phyloP scores from a whole-genome alignment of 345 rosid species.

The Lepidium didymum region DNA sequence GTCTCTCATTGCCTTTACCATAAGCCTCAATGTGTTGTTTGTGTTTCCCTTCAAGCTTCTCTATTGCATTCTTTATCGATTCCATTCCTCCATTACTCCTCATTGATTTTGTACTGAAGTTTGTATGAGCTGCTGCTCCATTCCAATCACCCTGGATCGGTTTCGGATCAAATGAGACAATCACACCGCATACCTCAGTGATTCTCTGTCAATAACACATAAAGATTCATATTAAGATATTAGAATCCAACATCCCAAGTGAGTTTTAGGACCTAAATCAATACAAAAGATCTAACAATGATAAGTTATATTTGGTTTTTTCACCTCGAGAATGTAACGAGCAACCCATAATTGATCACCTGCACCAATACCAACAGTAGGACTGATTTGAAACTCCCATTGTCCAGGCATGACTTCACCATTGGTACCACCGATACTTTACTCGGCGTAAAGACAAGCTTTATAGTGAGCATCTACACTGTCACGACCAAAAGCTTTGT shows the following conservation, averaged over 20 bases:
- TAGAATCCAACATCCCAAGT: background rate
- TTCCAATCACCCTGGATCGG: constrained; percentile 98
- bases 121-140: constrained; percentile 98
- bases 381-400: constrained; percentile 99
- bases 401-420: constrained; percentile 99
- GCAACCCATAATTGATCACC: constrained; percentile 88
- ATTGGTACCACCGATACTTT: constrained; percentile 83
- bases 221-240: background rate
- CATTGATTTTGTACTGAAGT: constrained; percentile 92
- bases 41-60: constrained; percentile 79
- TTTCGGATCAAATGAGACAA: constrained; percentile 88
- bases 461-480: constrained; percentile 94
- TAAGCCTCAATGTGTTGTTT: constrained; percentile 82
- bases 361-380: constrained; percentile 84
- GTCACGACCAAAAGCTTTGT: constrained; percentile 92
- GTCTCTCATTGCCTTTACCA: constrained; percentile 96
- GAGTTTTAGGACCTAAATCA: background rate
- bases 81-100: constrained; percentile 84
- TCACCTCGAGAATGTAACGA: constrained; percentile 93
- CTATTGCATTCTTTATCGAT: constrained; percentile 79
- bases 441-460: constrained; percentile 89
- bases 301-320: background rate
- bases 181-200: constrained; percentile 84
- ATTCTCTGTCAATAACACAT: constrained; percentile 57
- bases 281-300: background rate